Conservation (phyloP, 2,329 filamentous ascomycete species). For the Penicillium sp. region DNA sequence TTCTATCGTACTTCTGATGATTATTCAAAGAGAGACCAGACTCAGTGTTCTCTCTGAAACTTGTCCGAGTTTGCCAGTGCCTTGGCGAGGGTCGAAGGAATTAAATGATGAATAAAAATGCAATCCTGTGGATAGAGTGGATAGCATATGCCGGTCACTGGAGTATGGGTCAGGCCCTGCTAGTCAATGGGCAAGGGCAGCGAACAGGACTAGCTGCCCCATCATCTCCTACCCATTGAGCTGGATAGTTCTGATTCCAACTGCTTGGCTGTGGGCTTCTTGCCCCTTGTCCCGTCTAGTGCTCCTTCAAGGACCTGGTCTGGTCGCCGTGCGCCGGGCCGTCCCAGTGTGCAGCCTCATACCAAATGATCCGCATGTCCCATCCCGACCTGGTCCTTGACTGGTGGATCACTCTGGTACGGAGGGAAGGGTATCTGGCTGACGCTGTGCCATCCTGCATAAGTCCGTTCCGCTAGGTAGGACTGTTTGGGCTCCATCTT, state of each 20-base stretch:
- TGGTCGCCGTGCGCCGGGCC: constrained; percentile 48
- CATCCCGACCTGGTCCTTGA: constrained; percentile 32
- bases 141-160: neutral
- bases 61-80: neutral
- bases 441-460: constrained; percentile 41
- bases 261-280: neutral
- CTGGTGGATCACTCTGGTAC: constrained; percentile 34
- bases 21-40: too few species aligned
- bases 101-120: neutral
- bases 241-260: neutral
- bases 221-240: neutral
- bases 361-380: constrained; percentile 43
- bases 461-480: constrained; percentile 39
- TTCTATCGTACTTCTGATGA: too few species aligned
- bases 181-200: neutral
- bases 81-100: neutral
- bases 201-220: neutral
- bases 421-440: constrained; percentile 30
- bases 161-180: neutral
- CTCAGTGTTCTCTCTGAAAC: neutral
- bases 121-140: neutral
- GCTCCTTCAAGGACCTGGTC: constrained; percentile 40
- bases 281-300: constrained; percentile 29
- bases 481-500: constrained; percentile 40
- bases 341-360: constrained; percentile 50